Conservation (phyloP, 2,329 filamentous ascomycete species). For the Colletotrichum sp. region DNA sequence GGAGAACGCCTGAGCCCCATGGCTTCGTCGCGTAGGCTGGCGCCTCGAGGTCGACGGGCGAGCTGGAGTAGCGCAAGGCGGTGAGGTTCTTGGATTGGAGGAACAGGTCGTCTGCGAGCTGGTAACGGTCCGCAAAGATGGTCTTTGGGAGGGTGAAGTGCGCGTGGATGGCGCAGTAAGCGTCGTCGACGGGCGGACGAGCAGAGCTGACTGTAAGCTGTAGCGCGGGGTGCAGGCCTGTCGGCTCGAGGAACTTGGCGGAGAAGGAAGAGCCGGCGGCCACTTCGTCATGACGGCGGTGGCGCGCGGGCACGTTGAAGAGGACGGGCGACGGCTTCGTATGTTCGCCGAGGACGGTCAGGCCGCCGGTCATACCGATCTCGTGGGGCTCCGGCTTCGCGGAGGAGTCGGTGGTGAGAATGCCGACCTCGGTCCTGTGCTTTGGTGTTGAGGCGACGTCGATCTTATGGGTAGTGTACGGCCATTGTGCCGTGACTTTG, state of each 20-base stretch:
- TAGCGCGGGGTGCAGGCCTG: conserved; percentile 84
- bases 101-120: conserved; percentile 78
- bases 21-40: conserved; percentile 77
- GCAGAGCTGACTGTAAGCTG: conserved; percentile 66
- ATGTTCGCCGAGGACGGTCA: conserved; percentile 80
- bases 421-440: conserved; percentile 78
- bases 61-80: conserved; percentile 69
- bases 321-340: conserved; percentile 74
- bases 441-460: conserved; percentile 42
- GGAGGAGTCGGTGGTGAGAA: conserved; percentile 71
- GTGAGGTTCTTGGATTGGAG: conserved; percentile 80
- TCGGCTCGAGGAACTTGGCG: conserved; percentile 70
- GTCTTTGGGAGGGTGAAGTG: conserved; percentile 83
- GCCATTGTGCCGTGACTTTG: conserved; percentile 70
- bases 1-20: conserved; percentile 82
- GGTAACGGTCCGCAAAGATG: conserved; percentile 88
- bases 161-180: conserved; percentile 75
- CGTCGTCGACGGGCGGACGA: conserved; percentile 54
- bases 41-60: conserved; percentile 88
- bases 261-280: conserved; percentile 56
- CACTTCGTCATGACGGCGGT: conserved; percentile 57
- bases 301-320: conserved; percentile 84
- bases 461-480: conserved; percentile 46
- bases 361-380: conserved; percentile 76
- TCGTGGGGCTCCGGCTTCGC: conserved; percentile 70